Evolutionary conservation across 176 grass and related monocot genomes (phyloP).

Genomic region (Hyparrhenia diplandra): DNA sequence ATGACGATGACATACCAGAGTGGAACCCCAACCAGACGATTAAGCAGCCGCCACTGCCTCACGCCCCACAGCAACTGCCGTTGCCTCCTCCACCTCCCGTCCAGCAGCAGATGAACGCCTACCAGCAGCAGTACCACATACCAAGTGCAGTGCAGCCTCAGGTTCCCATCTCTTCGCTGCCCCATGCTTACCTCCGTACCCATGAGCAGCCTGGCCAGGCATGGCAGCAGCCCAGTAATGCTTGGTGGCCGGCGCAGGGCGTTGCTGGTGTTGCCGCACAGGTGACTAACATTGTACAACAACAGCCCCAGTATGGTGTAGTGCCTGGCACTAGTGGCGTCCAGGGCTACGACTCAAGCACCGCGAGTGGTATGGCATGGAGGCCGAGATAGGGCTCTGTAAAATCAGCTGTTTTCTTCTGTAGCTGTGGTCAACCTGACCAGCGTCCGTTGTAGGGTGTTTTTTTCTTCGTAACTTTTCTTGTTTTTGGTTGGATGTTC

Average conservation of each 20-base stretch:
- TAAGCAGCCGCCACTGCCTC: neutral
- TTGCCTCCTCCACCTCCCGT: conserved; percentile 34
- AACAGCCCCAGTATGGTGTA: conserved; percentile 14
- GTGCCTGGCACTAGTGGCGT: conserved; percentile 22
- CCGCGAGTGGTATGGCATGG: conserved; percentile 28
- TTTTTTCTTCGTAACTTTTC: neutral
- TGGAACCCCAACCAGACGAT: conserved; percentile 59
- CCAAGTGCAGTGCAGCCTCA: conserved; percentile 35
- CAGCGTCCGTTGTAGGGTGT: conserved; percentile 25
- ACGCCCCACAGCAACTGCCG: conserved; percentile 12
- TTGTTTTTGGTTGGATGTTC: neutral
- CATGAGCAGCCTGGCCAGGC: conserved; percentile 35
- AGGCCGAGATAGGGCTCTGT: conserved; percentile 24
- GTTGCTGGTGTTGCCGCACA: neutral
- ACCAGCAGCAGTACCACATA: conserved; percentile 33
- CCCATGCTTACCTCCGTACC: conserved; percentile 20
- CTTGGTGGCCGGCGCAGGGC: conserved; percentile 33
- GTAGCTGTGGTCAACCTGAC: conserved; percentile 18
- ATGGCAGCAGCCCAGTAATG: conserved; percentile 12
- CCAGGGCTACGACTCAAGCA: conserved; percentile 28
- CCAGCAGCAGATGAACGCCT: conserved; percentile 26
- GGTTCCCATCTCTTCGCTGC: neutral
- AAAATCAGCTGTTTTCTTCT: conserved; percentile 18
- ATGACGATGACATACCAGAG: conserved; percentile 93
- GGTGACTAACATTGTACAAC: conserved; percentile 19